Base-by-base conservation (phyloP, 129 eudicot genomes). In the Deinandra increscens region DNA sequence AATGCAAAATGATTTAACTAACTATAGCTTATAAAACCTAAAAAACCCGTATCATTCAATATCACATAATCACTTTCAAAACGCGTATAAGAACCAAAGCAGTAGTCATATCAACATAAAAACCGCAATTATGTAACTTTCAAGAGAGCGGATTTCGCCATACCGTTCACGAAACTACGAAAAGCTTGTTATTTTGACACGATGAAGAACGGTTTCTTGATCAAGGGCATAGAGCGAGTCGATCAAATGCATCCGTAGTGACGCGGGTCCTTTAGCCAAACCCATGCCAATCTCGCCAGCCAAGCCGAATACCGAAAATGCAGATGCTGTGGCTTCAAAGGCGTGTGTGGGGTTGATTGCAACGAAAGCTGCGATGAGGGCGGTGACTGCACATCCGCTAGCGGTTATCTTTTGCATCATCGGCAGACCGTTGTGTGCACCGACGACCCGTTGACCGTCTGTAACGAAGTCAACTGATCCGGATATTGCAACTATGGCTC, bases 321-420 rank as follows among this genome's bases (percentile, higher is more conserved):
- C 99, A 42, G 85, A 66, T 10, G 83, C 82, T 15, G 98, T 79
- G 51, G 99, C 97, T 82, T 93, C 92, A 20, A 89, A 79, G 3
- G 90, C 85, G 41, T 78, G 83, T 43, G 61, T 59, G 13, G 92
- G 97, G 41, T 89, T 87, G 42, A 87, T 60, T 59, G 97, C 93
- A 71, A 93, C 84, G 71, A 93, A 93, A 51, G 97, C 92, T 36
- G 99, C 87, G 66, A 93, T 84, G 41, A 89, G 89, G 23, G 97
- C 96, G 7, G 97, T 93, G 64, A 89, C 93, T 3, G 99, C 75
- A 71, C 99, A 93, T 64, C 99, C 99, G 8, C 90, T 89, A 13
- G 97, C 97, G 19, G 97, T 93, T 66, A 93, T 87, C 82, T 82
- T 80, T 59, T 93, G 95, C 90, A 93, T 48, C 90, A 93, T 85